These are phyloP conservation scores for Penicillium sp. DNA, from an alignment of 2,329 filamentous ascomycete species.

Conservation along the genomic window DNA sequence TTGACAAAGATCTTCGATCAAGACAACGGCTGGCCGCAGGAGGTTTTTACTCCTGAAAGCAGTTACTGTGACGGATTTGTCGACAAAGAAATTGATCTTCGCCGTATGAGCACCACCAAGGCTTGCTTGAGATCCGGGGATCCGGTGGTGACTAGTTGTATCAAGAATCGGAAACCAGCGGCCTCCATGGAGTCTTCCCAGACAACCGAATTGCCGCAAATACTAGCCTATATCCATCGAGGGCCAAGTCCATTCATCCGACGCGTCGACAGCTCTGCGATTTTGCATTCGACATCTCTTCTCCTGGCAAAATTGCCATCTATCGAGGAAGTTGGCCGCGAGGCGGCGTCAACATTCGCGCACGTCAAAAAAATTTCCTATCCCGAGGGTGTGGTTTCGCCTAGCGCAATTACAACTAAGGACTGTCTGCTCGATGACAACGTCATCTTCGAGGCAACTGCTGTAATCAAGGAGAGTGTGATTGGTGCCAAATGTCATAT, in stretches of 20 bases:
- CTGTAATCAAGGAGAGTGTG: constrained; percentile 3
- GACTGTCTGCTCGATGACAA: constrained; percentile 3
- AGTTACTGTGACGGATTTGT: background rate
- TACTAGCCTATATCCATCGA: constrained; percentile 1
- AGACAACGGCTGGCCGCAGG: background rate
- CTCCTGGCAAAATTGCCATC: background rate
- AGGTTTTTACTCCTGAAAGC: background rate
- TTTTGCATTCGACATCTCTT: background rate
- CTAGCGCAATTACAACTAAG: background rate
- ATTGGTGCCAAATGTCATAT: constrained; percentile 3
- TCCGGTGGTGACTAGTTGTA: background rate
- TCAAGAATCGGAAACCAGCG: background rate
- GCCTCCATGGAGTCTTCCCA: background rate
- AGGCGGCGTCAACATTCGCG: background rate
- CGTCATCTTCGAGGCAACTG: background rate
- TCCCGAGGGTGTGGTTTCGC: background rate
- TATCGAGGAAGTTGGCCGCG: constrained; percentile 1
- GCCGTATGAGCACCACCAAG: background rate
- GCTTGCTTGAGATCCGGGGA: background rate
- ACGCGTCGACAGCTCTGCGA: background rate
- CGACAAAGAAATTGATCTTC: background rate
- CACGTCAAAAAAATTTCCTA: constrained; percentile 4
- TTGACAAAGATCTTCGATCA: background rate
- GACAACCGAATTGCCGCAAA: background rate
- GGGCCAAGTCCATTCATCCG: background rate